phyloP scores from a whole-genome alignment of 1,139 yeast species.

The Yamadazyma taylorii region DNA sequence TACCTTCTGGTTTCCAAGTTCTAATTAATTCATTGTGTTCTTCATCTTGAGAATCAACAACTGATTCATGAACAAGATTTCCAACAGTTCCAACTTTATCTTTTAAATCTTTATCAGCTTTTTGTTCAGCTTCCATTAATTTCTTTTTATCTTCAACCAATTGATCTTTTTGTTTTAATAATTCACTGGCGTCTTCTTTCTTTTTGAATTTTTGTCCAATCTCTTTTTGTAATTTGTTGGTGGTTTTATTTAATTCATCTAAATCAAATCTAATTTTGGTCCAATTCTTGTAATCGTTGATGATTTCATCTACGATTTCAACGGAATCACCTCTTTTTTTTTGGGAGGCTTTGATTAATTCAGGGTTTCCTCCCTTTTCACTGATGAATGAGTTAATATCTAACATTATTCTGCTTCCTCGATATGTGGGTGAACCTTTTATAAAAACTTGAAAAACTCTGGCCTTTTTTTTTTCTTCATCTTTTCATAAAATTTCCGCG shows the following conservation, averaged over 20 bases:
- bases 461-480: no score
- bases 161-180: constrained; percentile 77
- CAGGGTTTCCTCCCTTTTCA: constrained; percentile 97
- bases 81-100: constrained; percentile 87
- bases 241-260: constrained; percentile 84
- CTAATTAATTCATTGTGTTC: constrained; percentile 85
- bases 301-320: constrained; percentile 93
- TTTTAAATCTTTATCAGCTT: constrained; percentile 74
- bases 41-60: constrained; percentile 84
- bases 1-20: constrained; percentile 76
- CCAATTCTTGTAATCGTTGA: constrained; percentile 89
- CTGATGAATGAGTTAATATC: constrained; percentile 88
- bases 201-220: constrained; percentile 91
- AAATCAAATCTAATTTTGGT: constrained; percentile 87
- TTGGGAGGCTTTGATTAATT: constrained; percentile 82
- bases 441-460: no score
- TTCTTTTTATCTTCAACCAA: constrained; percentile 68
- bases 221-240: constrained; percentile 86
- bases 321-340: constrained; percentile 93
- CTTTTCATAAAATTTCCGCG: no score
- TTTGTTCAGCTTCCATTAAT: constrained; percentile 66
- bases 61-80: constrained; percentile 89
- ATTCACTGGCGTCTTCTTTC: constrained; percentile 89
- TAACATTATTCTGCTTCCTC: constrained; percentile 62
- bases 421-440: no score